Base-by-base conservation (phyloP, 805 yeast genomes). In the Nakazawaea wickerhamii region DNA sequence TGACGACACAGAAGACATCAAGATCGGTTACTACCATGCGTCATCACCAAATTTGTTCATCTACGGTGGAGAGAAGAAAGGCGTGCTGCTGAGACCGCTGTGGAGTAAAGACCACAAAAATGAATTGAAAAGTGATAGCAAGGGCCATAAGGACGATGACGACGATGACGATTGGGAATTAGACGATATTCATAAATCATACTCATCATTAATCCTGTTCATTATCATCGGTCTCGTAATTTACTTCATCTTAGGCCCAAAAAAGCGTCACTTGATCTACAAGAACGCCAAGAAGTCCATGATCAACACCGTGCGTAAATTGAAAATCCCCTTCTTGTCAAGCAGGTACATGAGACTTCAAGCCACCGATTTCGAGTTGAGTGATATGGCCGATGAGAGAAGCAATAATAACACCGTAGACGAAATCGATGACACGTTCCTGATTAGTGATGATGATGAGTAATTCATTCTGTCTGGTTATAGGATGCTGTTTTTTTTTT, bases 1-100 rank as follows among this genome's bases (percentile, higher is more conserved):
- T n/a, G 43, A 41, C 37, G 48, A 38, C 28, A 28, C 21, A 28
- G 35, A 36, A 2, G 43, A 43, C 34, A 58, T 53, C 9, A 48
- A 50, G 6, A 58, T 67, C 5, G 84, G 85, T 0, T 75, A 63
- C 45, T 68, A 61, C 41, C 72, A 65, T 51, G 65, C 72, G 13
- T 70, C 81, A 0, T 64, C 75, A 0, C 70, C 76, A 0, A 67
- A 65, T 15, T 57, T 68, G 4, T 75, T 70, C 50, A 61, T 65
- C 20, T 63, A 64, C 45, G 87, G 87, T 3, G 77, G 79, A 13
- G 86, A 80, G 51, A 60, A 57, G 7, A 53, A 51, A 3, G 71
- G 67, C 2, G 49, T 73, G 0, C 37, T 50, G 0, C 38, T 59
- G 9, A 57, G 86, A 36, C 84, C 84, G 0, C 52, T 40, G 2